Evolutionary conservation across 139 green algal genomes (phyloP).

Genomic region (Haematococcus lacustris): DNA sequence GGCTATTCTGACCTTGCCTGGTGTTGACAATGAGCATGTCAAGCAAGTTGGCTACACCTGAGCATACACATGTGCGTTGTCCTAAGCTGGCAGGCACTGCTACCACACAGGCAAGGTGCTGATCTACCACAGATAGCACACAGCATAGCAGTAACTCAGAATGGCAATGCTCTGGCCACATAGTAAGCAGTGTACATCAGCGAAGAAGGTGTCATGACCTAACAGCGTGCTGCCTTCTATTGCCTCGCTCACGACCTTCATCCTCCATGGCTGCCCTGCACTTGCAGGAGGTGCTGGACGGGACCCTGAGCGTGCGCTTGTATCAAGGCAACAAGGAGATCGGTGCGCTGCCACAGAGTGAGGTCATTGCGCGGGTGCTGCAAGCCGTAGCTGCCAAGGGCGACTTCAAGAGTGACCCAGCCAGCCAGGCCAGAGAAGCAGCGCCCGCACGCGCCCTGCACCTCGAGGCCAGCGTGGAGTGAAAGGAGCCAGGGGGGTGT

Average conservation of each 20-base stretch:
- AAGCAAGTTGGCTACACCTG: background rate
- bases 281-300: conserved; percentile 47
- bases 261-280: background rate
- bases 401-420: too few species aligned
- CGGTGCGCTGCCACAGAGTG: conserved; percentile 30
- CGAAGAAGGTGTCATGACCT: background rate
- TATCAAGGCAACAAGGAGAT: conserved; percentile 56
- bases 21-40: background rate
- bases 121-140: background rate
- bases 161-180: background rate
- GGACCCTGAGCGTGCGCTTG: conserved; percentile 57
- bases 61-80: background rate
- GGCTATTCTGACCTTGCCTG: background rate
- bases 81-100: background rate
- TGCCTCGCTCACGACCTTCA: background rate
- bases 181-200: background rate
- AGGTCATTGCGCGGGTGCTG: background rate
- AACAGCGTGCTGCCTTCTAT: background rate
- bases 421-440: too few species aligned
- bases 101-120: too few species aligned
- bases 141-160: background rate
- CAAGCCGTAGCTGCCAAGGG: background rate
- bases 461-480: too few species aligned
- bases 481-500: too few species aligned
- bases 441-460: too few species aligned